Base-by-base conservation (phyloP, 106 monocot genomes). In the Dioscorea dumetorum region DNA sequence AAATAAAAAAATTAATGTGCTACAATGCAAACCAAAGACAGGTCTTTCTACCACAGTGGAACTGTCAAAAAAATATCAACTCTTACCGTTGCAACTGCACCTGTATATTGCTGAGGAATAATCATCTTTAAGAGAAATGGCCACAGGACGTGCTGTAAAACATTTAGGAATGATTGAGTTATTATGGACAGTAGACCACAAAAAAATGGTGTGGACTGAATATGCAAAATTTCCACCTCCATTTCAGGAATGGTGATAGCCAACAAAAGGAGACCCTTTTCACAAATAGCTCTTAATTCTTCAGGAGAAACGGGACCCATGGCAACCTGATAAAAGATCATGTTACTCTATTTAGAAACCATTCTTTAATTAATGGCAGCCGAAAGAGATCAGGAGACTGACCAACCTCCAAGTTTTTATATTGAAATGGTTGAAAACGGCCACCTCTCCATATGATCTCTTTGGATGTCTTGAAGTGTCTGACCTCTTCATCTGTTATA, bases 181-280 rank as follows among this genome's bases (percentile, higher is more conserved):
- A 13, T 63, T 8, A 54, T 54, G 54, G 54, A 54, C 54, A 18
- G 41, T 54, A 54, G 19, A 54, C 19, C 19, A 54, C 19, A 19
- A 54, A 13, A 54, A 54, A 54, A 54, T 14, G 5, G 41, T 33
- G 20, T 33, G 50, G 41, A 41, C 10, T 41, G 41, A 41, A 5
- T 41, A 41, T 41, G 41, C 6, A 0, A 10, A 41, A 41, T 41
- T 5, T 17, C 62, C 80, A 92, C 97, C 97, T 97, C 97, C 87
- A 92, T 92, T 76, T 97, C 97, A 62, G 97, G 97, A 71, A 97
- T 83, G 21, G 97, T 97, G 63, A 97, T 76, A 68, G 92, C 79
- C 54, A 97, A 64, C 58, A 97, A 78, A 72, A 97, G 86, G 13
- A 97, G 81, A 33, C 97, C 86, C 69, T 97, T 92, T 63, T 92